These are phyloP conservation scores for Sordariomycetes sp. DNA, from an alignment of 2,329 filamentous ascomycete species.

Conservation along the genomic window DNA sequence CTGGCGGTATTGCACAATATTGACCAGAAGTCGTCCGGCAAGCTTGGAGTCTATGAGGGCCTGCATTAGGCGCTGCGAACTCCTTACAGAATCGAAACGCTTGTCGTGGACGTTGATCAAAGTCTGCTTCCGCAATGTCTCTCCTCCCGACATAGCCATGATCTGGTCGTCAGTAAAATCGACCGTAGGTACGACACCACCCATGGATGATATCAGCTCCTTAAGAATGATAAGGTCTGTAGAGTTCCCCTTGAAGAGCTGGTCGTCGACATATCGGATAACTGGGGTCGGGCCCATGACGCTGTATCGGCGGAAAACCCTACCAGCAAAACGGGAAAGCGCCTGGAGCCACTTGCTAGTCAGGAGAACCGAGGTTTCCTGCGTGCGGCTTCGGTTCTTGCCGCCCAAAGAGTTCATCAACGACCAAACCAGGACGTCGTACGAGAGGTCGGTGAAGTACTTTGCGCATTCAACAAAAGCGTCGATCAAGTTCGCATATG, in stretches of 20 bases:
- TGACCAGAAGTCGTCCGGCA: constrained; percentile 72
- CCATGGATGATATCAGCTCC: constrained; percentile 85
- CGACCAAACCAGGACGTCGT: constrained; percentile 89
- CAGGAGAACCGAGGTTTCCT: constrained; percentile 50
- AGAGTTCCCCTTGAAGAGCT: constrained; percentile 70
- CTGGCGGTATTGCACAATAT: constrained; percentile 80
- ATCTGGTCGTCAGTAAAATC: constrained; percentile 85
- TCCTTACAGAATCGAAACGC: constrained; percentile 60
- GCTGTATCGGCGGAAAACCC: constrained; percentile 76
- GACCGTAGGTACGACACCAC: constrained; percentile 74
- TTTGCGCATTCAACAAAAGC: constrained; percentile 88
- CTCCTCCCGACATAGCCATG: constrained; percentile 76
- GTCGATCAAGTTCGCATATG: constrained; percentile 89
- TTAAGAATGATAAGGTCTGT: constrained; percentile 86
- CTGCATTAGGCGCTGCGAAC: constrained; percentile 67
- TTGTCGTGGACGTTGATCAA: constrained; percentile 70
- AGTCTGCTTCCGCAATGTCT: constrained; percentile 65
- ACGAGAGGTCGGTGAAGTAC: constrained; percentile 85
- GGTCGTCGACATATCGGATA: constrained; percentile 77
- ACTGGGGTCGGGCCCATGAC: constrained; percentile 75
- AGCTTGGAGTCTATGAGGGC: constrained; percentile 67
- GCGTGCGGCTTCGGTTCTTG: constrained; percentile 48
- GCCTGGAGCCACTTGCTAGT: constrained; percentile 89
- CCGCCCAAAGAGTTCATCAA: constrained; percentile 60
- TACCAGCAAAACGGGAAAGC: constrained; percentile 79